phyloP scores from a whole-genome alignment of 1,284 basidiomycete species.

The Vanrija humicola region DNA sequence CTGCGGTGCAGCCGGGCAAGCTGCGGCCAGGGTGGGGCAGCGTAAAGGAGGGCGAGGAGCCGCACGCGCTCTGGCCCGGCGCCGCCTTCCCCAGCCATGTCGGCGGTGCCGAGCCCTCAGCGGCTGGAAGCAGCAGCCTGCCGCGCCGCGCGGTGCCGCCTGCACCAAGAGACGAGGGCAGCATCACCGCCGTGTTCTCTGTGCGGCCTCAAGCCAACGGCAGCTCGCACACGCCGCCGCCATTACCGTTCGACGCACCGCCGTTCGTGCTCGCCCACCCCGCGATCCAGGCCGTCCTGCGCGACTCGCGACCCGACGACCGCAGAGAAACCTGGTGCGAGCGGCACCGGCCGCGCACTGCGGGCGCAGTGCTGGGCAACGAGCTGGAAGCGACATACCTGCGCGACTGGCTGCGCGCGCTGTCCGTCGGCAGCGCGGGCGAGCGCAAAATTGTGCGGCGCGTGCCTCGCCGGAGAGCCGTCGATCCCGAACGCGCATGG shows the following conservation, averaged over 20 bases:
- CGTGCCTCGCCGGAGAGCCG: conserved; percentile 12
- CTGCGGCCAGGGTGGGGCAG: conserved; percentile 39
- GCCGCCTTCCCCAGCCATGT: conserved; percentile 25
- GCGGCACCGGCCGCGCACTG: conserved; percentile 68
- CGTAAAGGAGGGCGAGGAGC: conserved; percentile 32
- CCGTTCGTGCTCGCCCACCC: conserved; percentile 27
- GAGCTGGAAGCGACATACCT: conserved; percentile 68
- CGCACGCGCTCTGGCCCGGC: conserved; percentile 25
- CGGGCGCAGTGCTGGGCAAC: conserved; percentile 77
- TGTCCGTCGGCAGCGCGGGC: conserved; percentile 55
- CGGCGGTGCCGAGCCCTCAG: background rate
- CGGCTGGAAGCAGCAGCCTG: background rate
- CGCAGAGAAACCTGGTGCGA: conserved; percentile 64
- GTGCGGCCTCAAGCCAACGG: too few species aligned
- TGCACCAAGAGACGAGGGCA: background rate
- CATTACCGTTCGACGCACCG: background rate
- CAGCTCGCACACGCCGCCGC: too few species aligned
- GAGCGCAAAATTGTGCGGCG: conserved; percentile 37
- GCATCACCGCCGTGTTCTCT: background rate
- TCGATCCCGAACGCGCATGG: conserved; percentile 31
- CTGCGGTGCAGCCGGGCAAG: conserved; percentile 6
- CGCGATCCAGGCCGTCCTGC: conserved; percentile 22
- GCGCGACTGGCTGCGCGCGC: conserved; percentile 73
- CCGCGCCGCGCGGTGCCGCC: background rate
- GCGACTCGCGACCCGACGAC: conserved; percentile 1